A percentile compares a stretch with the other conserved stretches of the same genome.
These are phyloP conservation scores for Stipa capillata DNA, from an alignment of 176 grass and related monocot genomes.

Conservation along the genomic window DNA sequence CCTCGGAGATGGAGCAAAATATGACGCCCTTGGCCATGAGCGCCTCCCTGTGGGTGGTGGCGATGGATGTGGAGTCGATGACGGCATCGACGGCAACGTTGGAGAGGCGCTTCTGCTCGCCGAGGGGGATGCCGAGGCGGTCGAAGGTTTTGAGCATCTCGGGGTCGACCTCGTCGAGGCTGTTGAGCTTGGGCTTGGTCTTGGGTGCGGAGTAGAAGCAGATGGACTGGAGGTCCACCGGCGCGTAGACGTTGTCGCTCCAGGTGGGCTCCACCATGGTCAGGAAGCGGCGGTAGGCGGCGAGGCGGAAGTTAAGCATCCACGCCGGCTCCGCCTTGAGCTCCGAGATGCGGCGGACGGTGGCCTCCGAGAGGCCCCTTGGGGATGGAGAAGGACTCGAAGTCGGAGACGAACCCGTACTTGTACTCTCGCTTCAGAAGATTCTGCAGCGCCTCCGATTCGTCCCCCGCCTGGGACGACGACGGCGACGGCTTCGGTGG, in stretches of 20 bases:
- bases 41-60: conserved; percentile 69
- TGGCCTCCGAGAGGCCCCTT: conserved; percentile 87
- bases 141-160: conserved; percentile 80
- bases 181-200: conserved; percentile 80
- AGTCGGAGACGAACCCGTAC: conserved; percentile 85
- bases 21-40: conserved; percentile 87
- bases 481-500: conserved; percentile 36
- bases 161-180: conserved; percentile 79
- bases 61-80: conserved; percentile 91
- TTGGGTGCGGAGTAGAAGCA: conserved; percentile 95
- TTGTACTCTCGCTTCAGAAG: conserved; percentile 88
- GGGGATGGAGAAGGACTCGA: conserved; percentile 87
- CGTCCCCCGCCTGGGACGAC: conserved; percentile 24
- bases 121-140: conserved; percentile 79
- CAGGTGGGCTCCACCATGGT: conserved; percentile 72
- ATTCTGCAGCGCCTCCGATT: conserved; percentile 66
- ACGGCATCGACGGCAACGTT: conserved; percentile 96
- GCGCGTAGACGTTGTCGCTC: conserved; percentile 80
- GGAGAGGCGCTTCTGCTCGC: conserved; percentile 88
- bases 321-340: conserved; percentile 87
- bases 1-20: conserved; percentile 97
- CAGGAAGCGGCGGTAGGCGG: conserved; percentile 66
- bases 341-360: conserved; percentile 71
- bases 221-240: conserved; percentile 79
- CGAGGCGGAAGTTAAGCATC: conserved; percentile 91